Evolutionary conservation across 2,329 filamentous ascomycete genomes (phyloP).

Genomic region (Zelopaecilomyces penicillatus): DNA sequence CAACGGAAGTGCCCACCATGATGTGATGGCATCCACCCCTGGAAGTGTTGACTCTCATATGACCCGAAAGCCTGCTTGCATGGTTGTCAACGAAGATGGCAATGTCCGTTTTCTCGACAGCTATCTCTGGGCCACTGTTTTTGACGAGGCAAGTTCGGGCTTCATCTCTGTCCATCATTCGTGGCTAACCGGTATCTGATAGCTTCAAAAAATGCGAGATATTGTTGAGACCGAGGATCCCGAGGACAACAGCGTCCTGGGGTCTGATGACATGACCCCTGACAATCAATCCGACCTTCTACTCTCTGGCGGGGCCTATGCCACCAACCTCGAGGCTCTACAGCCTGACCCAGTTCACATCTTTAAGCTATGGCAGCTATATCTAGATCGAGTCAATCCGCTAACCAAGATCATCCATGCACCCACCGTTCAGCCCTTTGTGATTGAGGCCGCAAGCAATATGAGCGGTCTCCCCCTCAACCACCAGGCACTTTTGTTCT

Average conservation of each 20-base stretch:
- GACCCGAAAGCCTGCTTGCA: conserved; percentile 39
- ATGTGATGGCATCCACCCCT: conserved; percentile 18
- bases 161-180: not conserved
- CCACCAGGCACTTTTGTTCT: conserved; percentile 53
- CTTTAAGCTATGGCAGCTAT: conserved; percentile 66
- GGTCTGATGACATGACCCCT: conserved; percentile 41
- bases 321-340: conserved; percentile 37
- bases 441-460: conserved; percentile 54
- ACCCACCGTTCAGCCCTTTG: conserved; percentile 56
- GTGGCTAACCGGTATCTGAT: conserved; percentile 10
- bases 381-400: conserved; percentile 66
- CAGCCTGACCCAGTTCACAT: conserved; percentile 59
- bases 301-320: conserved; percentile 32
- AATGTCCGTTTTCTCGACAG: conserved; percentile 50
- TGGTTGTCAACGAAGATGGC: conserved; percentile 47
- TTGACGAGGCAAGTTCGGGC: conserved; percentile 42
- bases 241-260: conserved; percentile 40
- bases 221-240: conserved; percentile 44
- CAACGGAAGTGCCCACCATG: conserved; percentile 14
- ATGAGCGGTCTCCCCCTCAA: conserved; percentile 47
- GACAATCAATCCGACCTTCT: conserved; percentile 46
- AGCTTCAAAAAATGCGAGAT: conserved; percentile 51
- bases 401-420: conserved; percentile 65
- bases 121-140: conserved; percentile 43
- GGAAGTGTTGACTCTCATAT: conserved; percentile 20